A percentile compares a stretch with the other conserved stretches of the same genome.
phyloP scores from a whole-genome alignment of 257 asterid genomes.

The Agastache rugosa region DNA sequence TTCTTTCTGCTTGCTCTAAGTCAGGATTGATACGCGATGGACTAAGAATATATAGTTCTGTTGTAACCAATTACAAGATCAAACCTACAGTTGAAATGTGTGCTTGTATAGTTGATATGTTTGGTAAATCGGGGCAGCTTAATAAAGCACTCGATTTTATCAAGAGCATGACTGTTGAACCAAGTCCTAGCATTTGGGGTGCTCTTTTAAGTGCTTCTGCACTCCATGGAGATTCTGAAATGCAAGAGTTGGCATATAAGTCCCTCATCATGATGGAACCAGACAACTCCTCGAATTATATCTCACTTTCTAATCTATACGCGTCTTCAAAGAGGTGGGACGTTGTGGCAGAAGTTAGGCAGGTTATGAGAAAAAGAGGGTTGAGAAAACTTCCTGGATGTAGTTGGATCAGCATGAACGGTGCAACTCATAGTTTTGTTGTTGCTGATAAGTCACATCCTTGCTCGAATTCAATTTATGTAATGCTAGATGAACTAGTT shows the following conservation, averaged over 20 bases:
- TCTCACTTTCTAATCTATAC: constrained; percentile 63
- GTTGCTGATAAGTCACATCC: constrained; percentile 67
- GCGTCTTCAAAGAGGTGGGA: constrained; percentile 76
- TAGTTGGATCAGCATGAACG: constrained; percentile 68
- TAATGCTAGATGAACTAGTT: constrained; percentile 54
- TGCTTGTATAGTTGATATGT: constrained; percentile 71
- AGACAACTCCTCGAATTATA: constrained; percentile 61
- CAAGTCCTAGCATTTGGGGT: constrained; percentile 77
- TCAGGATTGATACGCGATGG: constrained; percentile 66
- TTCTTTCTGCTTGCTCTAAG: constrained; percentile 76
- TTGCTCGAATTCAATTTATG: constrained; percentile 47
- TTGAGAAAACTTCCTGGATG: constrained; percentile 65
- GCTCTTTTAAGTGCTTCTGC: constrained; percentile 61
- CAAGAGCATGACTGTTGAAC: constrained; percentile 51
- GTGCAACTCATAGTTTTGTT: constrained; percentile 56
- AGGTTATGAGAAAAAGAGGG: constrained; percentile 62
- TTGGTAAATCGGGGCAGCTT: constrained; percentile 60
- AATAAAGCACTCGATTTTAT: constrained; percentile 57
- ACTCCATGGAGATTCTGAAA: constrained; percentile 52
- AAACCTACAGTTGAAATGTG: constrained; percentile 66
- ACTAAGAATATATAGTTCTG: constrained; percentile 47
- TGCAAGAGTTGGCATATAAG: constrained; percentile 60
- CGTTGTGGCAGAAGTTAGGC: constrained; percentile 59
- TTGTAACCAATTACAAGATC: constrained; percentile 39
- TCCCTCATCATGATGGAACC: constrained; percentile 66